These are phyloP conservation scores for Phylloboletellus chloephorus DNA, from an alignment of 1,284 basidiomycete species.

Conservation along the genomic window DNA sequence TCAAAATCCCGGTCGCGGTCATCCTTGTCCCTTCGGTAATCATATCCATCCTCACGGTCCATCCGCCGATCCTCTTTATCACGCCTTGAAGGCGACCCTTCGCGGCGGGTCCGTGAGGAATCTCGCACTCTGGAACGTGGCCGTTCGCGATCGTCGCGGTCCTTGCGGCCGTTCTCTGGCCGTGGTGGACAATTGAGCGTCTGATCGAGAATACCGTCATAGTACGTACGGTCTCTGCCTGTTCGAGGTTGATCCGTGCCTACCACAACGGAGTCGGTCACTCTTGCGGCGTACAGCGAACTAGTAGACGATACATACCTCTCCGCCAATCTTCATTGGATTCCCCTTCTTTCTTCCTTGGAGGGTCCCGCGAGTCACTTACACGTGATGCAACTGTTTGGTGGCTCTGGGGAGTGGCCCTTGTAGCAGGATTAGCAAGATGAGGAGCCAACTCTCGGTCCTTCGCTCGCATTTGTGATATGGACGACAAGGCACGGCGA, in stretches of 20 bases:
- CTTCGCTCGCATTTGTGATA: conserved; percentile 48
- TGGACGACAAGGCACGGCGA: conserved; percentile 52
- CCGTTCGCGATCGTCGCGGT: conserved; percentile 54
- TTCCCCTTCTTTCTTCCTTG: conserved; percentile 67
- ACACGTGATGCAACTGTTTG: conserved; percentile 42
- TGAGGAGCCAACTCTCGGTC: conserved; percentile 68
- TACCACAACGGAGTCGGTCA: conserved; percentile 20
- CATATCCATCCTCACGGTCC: conserved; percentile 32
- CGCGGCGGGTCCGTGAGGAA: conserved; percentile 52
- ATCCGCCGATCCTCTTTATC: conserved; percentile 37
- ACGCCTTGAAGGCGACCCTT: conserved; percentile 47
- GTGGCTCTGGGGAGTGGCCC: conserved; percentile 39
- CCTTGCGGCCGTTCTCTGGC: conserved; percentile 46
- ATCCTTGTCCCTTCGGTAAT: conserved; percentile 30
- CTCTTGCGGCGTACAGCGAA: conserved; percentile 1
- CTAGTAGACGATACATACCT: conserved; percentile 42
- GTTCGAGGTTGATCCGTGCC: conserved; percentile 48
- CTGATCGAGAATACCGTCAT: conserved; percentile 3
- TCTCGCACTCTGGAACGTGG: conserved; percentile 58
- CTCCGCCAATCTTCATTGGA: conserved; percentile 74
- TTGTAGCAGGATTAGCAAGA: conserved; percentile 41
- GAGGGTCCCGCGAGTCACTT: conserved; percentile 51
- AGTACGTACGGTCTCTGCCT: conserved; percentile 53
- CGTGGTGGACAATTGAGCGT: conserved; percentile 30
- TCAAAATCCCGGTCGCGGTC: conserved; percentile 36